Evolutionary conservation across 495 filamentous ascomycete genomes (phyloP), one percentile per base, ranked within the genome.

Genomic region (Pyronema domesticum): DNA sequence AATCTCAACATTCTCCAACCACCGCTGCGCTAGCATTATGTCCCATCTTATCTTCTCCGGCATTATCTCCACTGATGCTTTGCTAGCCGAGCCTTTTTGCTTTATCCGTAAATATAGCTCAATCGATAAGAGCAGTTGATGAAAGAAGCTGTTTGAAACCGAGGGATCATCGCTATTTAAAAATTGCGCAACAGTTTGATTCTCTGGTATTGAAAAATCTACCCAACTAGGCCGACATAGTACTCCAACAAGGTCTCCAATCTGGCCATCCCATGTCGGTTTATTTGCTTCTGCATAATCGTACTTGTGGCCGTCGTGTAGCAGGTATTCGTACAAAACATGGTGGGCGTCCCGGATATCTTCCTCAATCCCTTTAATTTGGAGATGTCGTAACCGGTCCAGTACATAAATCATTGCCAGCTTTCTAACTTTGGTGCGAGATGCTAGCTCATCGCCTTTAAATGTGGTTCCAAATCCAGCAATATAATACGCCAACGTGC

Each of bases 31-130:
- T 17, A 85, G 69, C 11, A 80, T 80, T 15, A 84, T 63, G 68
- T 78, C 73, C 80, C 81, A 84, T 53, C 77, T 74, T 37, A 86
- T 77, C 51, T 73, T 78, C 3, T 80, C 78, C 5, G 81, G 80
- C 53, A 83, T 74, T 5, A 30, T 54, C 75, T 74, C 33, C 60
- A 55, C 35, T 80, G 69, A 19, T 80, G 71, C 51, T 55, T 64
- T 64, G 39, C 54, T 52, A 53, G 53, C 54, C 50, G 54, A 57
- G 46, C 57, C 48, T 57, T 56, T 63, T 36, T 57, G 53, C 53
- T 54, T 64, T 48, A 60, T 60, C 60, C 82, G 75, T 39, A 77
- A 63, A 57, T 83, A 76, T 4, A 86, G 69, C 65, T 85, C 82
- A 50, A 80, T 70, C 55, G 80, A 79, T 43, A 86, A 71, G 8